Evolutionary conservation across 2,329 filamentous ascomycete species (phyloP).

Genomic region (Fusarium pininemorale): DNA sequence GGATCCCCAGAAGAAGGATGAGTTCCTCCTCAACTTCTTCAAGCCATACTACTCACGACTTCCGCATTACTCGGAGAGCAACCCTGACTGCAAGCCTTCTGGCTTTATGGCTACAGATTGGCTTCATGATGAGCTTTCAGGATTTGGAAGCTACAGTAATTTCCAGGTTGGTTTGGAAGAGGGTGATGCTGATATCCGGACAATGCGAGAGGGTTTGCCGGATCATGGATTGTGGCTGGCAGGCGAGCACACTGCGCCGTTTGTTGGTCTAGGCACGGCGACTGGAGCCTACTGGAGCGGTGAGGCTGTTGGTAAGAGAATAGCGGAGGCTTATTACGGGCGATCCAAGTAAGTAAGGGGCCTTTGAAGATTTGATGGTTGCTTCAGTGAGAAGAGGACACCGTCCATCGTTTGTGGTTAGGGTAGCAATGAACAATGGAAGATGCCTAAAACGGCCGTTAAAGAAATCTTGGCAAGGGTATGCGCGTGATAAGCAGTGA

Average conservation of each 20-base stretch:
- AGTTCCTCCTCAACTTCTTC: slow-evolving; percentile 73
- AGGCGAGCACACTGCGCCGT: slow-evolving; percentile 90
- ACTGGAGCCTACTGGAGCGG: slow-evolving; percentile 95
- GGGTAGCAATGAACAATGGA: not conserved
- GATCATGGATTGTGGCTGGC: slow-evolving; percentile 82
- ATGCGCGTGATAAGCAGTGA: slow-evolving; percentile 33
- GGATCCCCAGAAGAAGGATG: slow-evolving; percentile 58
- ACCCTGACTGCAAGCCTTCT: slow-evolving; percentile 68
- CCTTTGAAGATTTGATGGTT: not conserved
- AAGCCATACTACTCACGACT: slow-evolving; percentile 80
- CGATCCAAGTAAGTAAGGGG: slow-evolving; percentile 33
- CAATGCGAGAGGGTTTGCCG: slow-evolving; percentile 69
- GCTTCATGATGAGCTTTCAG: slow-evolving; percentile 81
- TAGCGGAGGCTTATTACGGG: slow-evolving; percentile 67
- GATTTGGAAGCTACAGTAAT: slow-evolving; percentile 84
- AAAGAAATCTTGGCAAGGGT: not conserved
- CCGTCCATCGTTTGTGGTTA: not conserved
- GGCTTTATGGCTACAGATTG: slow-evolving; percentile 77
- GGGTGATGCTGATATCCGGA: slow-evolving; percentile 76
- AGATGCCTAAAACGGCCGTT: not conserved
- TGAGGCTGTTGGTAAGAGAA: slow-evolving; percentile 75
- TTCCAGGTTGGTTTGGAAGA: slow-evolving; percentile 79
- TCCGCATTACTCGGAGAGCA: slow-evolving; percentile 68
- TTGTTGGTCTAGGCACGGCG: slow-evolving; percentile 86
- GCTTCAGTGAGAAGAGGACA: not conserved